Evolutionary conservation across 768 basidiomycete genomes (phyloP), one percentile per base, ranked within the genome.

Genomic region (Fistulinella prunicolor): DNA sequence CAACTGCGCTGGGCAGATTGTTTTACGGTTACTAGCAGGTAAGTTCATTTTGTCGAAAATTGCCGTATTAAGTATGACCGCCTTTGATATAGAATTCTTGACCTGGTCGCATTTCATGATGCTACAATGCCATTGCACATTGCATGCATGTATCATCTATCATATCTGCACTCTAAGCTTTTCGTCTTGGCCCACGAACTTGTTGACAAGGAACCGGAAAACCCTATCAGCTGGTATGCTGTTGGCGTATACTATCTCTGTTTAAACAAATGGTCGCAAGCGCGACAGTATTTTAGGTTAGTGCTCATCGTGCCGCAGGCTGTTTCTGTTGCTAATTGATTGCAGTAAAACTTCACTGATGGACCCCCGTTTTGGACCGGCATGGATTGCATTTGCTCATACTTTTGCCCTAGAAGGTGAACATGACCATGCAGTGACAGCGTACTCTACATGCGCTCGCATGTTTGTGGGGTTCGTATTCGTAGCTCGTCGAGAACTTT

Each of bases 331-430:
- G 46, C 46, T 58, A 41, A 63, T 23, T 44, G 14, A 24, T 35
- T 9, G 16, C 50, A 95, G 94, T 61, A 99, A 99, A 79, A 91
- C 94, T 0, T 93, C 91, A 3, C 70, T 99, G 13, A 93, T 98
- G 85, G 95, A 99, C 63, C 90, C 94, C 17, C 81, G 95, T 4
- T 96, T 96, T 66, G 92, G 84, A 0, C 94, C 96, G 9, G 92
- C 95, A 0, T 99, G 96, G 96, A 82, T 97, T 42, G 91, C 94
- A 3, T 99, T 98, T 64, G 96, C 89, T 9, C 96, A 99, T 67
- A 94, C 94, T 0, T 99, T 96, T 71, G 92, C 95, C 2, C 74
- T 90, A 56, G 96, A 99, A 66, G 94, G 94, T 14, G 96, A 99
- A 65, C 96, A 98, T 71, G 95, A 98, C 58, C 94, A 97, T 60